Conservation (phyloP, 78 protist genomes). For the Dictyostelium purpureum region DNA sequence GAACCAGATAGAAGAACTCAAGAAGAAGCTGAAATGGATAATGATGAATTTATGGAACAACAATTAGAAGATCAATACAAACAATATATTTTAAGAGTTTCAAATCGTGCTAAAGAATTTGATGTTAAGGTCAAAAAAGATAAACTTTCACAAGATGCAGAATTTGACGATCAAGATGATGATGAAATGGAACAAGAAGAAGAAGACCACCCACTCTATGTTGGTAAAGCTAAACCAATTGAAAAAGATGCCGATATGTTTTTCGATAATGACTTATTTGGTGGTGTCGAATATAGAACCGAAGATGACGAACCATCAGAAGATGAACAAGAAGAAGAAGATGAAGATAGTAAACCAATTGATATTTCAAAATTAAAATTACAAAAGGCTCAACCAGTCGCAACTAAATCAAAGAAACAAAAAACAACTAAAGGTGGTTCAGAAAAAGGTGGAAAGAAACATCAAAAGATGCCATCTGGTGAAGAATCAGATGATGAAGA, state of each 20-base stretch:
- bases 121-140: slow-evolving; percentile 16
- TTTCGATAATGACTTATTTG: slow-evolving; percentile 21
- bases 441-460: not conserved
- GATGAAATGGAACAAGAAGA: slow-evolving; percentile 10
- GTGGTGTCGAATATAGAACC: slow-evolving; percentile 8
- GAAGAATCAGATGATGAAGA: not conserved
- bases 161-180: not conserved
- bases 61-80: slow-evolving; percentile 36
- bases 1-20: slow-evolving; percentile 3
- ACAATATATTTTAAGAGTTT: not conserved
- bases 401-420: not conserved
- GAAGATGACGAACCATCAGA: slow-evolving; percentile 3
- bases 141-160: not conserved
- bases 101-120: not conserved
- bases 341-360: slow-evolving; percentile 23
- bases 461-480: slow-evolving; percentile 8
- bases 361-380: not conserved
- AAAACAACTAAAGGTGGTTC: not conserved
- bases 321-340: not conserved
- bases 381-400: not conserved
- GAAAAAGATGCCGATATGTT: not conserved
- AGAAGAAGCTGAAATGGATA: slow-evolving; percentile 18
- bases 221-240: slow-evolving; percentile 11
- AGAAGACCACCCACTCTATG: not conserved
- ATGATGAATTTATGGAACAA: slow-evolving; percentile 45